Percentiles rank a stretch among this genome's conserved stretches.
Evolutionary conservation across 257 asterid genomes (phyloP).

Genomic region (Primulina huaijiensis): DNA sequence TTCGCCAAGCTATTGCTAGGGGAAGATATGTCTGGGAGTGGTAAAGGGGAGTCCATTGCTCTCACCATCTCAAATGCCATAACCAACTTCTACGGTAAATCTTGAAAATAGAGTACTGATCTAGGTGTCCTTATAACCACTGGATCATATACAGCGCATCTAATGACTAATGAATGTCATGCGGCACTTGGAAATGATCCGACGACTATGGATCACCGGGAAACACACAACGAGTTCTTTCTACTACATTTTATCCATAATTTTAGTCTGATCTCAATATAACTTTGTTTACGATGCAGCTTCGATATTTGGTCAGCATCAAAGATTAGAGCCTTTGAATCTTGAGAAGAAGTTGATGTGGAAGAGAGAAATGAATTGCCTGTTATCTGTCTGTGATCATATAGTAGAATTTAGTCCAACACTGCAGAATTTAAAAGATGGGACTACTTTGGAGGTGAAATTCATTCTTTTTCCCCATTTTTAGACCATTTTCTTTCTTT

Average conservation of each 20-base stretch:
- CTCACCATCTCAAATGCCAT: slow-evolving; percentile 83
- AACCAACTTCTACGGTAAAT: slow-evolving; percentile 78
- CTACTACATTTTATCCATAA: not conserved
- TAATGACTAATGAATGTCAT: not conserved
- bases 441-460: slow-evolving; percentile 62
- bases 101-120: not conserved
- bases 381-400: slow-evolving; percentile 69
- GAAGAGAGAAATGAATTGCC: slow-evolving; percentile 87
- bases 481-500: not conserved
- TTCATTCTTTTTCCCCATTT: not conserved
- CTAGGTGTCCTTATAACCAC: not conserved
- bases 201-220: not conserved
- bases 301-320: slow-evolving; percentile 78
- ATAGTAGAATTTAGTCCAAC: slow-evolving; percentile 66
- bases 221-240: not conserved
- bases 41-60: slow-evolving; percentile 79
- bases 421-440: slow-evolving; percentile 54
- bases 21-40: slow-evolving; percentile 95
- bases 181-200: not conserved
- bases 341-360: slow-evolving; percentile 68
- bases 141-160: not conserved
- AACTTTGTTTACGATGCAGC: slow-evolving; percentile 43
- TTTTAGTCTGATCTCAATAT: not conserved
- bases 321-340: slow-evolving; percentile 68
- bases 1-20: slow-evolving; percentile 81